Evolutionary conservation across 768 basidiomycete genomes (phyloP).

Genomic region (Hygrophorus pudorinus): DNA sequence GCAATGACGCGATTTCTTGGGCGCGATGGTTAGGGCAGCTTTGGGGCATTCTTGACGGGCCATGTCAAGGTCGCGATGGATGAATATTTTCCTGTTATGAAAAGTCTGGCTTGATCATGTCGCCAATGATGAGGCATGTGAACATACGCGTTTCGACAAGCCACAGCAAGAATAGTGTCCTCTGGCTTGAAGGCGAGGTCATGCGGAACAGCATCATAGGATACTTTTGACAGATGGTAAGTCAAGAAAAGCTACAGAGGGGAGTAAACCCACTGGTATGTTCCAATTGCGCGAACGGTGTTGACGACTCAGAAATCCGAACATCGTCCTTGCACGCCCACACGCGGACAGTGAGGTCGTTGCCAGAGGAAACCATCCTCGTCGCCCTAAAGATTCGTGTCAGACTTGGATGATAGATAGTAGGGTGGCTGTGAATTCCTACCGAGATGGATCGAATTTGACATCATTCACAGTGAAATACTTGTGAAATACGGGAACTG

Average conservation of each 20-base stretch:
- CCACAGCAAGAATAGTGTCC: conserved; percentile 30
- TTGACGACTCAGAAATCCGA: not conserved
- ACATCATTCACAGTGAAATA: conserved; percentile 49
- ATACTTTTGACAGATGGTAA: conserved; percentile 9
- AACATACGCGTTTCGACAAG: conserved; percentile 23
- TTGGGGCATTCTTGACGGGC: conserved; percentile 5
- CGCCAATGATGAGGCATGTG: not conserved
- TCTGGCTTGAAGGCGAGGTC: conserved; percentile 37
- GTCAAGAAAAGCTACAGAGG: not conserved
- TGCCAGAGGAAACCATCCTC: conserved; percentile 36
- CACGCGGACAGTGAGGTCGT: conserved; percentile 30
- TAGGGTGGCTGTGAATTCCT: conserved; percentile 10
- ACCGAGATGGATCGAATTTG: conserved; percentile 43
- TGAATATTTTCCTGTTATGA: conserved; percentile 15
- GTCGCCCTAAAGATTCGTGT: conserved; percentile 20
- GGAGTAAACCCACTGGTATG: not conserved
- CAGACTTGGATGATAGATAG: conserved; percentile 9
- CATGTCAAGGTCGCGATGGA: conserved; percentile 10
- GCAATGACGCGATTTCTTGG: conserved; percentile 14
- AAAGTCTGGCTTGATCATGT: not conserved
- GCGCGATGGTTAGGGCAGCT: conserved; percentile 9
- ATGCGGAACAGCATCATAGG: conserved; percentile 23
- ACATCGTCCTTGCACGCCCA: conserved; percentile 28
- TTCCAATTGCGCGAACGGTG: not conserved
- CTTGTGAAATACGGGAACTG: conserved; percentile 18